phyloP scores from a whole-genome alignment of 2,329 filamentous ascomycete species.

The Byssothecium circinans region DNA sequence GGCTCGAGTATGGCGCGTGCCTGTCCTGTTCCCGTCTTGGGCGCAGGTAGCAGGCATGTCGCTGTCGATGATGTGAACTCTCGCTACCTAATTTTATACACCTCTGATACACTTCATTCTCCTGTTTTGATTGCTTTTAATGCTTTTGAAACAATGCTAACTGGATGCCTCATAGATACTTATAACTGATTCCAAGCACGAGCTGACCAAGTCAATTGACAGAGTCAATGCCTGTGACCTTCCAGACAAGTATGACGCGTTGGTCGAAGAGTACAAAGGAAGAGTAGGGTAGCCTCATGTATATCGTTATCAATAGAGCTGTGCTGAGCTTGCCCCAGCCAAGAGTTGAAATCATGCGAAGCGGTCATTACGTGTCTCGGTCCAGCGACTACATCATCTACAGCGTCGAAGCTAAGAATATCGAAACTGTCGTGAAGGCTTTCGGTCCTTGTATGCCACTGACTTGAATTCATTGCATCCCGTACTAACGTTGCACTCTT shows the following conservation, averaged over 20 bases:
- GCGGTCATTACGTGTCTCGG: constrained; percentile 94
- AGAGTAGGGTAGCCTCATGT: constrained; percentile 68
- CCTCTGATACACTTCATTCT: constrained; percentile 69
- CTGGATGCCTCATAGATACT: constrained; percentile 33
- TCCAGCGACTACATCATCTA: constrained; percentile 99
- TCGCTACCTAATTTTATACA: constrained; percentile 91
- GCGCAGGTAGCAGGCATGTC: constrained; percentile 57
- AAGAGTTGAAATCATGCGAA: constrained; percentile 80
- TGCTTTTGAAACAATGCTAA: constrained; percentile 31
- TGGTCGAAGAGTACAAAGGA: constrained; percentile 80
- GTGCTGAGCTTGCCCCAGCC: constrained; percentile 63
- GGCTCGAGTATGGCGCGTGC: constrained; percentile 91
- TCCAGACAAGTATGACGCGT: constrained; percentile 80
- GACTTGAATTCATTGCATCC: constrained; percentile 6
- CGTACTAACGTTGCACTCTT: constrained; percentile 11
- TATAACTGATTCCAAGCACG: constrained; percentile 13
- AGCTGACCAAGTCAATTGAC: constrained; percentile 33
- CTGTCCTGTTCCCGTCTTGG: constrained; percentile 75
- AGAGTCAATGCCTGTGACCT: constrained; percentile 95
- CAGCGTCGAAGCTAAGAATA: constrained; percentile 91
- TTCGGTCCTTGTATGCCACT: constrained; percentile 84
- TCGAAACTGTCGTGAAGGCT: constrained; percentile 81
- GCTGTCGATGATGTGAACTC: constrained; percentile 97
- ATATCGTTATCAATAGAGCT: constrained; percentile 39
- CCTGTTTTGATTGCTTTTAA: constrained; percentile 20